phyloP scores from a whole-genome alignment of 495 filamentous ascomycete species.

The Cairneyella variabilis region DNA sequence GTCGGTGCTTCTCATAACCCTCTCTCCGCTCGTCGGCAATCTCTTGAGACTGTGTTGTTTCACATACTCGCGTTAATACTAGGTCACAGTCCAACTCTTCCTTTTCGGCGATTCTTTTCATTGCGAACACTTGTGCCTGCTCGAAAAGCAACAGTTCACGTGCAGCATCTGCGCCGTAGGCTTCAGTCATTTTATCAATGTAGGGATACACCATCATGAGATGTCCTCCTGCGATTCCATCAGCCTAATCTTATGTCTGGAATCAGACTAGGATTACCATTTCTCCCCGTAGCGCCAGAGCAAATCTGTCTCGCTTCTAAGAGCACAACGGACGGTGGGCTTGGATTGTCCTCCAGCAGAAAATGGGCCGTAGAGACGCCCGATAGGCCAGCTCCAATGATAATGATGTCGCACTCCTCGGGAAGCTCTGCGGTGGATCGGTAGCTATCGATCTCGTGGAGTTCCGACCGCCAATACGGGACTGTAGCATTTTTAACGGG shows the following conservation, averaged over 20 bases:
- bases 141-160: slow-evolving; percentile 51
- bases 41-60: not conserved
- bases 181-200: slow-evolving; percentile 37
- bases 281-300: slow-evolving; percentile 54
- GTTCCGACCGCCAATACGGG: slow-evolving; percentile 68
- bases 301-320: slow-evolving; percentile 50
- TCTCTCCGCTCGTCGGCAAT: not conserved
- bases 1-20: not conserved
- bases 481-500: slow-evolving; percentile 53
- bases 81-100: slow-evolving; percentile 49
- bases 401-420: slow-evolving; percentile 46
- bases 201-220: not conserved
- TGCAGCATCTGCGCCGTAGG: slow-evolving; percentile 39
- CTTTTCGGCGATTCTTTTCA: slow-evolving; percentile 47
- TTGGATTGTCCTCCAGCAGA: slow-evolving; percentile 34
- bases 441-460: slow-evolving; percentile 50
- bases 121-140: slow-evolving; percentile 47
- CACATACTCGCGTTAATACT: slow-evolving; percentile 23
- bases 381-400: slow-evolving; percentile 69
- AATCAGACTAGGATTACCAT: slow-evolving; percentile 30
- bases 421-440: slow-evolving; percentile 51
- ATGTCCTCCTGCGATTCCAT: not conserved
- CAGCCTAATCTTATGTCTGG: not conserved
- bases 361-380: slow-evolving; percentile 58
- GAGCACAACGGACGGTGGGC: slow-evolving; percentile 38